Conservation (phyloP, 73 alveolate species). For the Tetrahymena borealis region DNA sequence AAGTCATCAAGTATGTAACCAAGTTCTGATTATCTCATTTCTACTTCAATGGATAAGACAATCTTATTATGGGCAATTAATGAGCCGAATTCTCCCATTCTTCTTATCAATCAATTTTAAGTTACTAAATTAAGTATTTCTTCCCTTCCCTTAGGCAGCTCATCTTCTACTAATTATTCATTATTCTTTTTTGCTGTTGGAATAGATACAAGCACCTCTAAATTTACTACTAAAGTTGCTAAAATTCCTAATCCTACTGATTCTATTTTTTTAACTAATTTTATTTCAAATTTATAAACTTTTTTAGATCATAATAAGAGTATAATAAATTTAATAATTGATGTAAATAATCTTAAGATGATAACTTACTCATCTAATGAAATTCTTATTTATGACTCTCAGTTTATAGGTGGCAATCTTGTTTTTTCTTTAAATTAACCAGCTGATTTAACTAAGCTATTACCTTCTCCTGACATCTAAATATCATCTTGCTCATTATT, state of each 20-base stretch:
- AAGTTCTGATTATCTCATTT: background rate
- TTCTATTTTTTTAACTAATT: background rate
- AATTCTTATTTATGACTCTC: background rate
- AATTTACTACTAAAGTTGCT: background rate
- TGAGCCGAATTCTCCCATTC: background rate
- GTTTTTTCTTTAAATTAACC: background rate
- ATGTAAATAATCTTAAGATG: background rate
- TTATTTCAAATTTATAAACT: background rate
- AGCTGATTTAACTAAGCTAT: background rate
- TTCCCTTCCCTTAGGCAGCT: background rate
- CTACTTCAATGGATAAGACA: background rate
- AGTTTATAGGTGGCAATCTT: background rate
- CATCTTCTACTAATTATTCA: background rate
- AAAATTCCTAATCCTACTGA: background rate
- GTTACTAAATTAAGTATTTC: background rate
- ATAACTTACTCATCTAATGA: background rate
- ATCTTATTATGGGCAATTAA: background rate
- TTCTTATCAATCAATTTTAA: background rate
- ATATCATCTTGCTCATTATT: background rate
- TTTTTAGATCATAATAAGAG: background rate
- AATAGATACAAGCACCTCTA: background rate
- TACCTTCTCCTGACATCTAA: background rate
- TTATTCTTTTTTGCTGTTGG: background rate
- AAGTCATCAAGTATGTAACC: background rate
- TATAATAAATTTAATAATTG: background rate